Evolutionary conservation across 163 green algal species (phyloP).

Genomic region (Coccomyxa subellipsoidea): DNA sequence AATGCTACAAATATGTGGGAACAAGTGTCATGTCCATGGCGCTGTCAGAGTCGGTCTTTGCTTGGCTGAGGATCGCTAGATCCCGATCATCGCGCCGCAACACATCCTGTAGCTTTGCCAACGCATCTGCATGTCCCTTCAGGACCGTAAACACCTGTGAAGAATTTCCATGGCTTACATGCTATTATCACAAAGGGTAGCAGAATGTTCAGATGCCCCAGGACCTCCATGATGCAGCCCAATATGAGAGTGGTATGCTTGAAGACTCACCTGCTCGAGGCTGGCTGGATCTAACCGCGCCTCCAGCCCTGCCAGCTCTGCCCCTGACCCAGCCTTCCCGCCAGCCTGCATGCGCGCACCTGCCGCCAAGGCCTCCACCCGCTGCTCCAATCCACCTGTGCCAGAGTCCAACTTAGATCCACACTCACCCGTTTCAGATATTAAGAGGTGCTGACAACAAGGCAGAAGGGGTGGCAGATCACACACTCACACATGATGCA

Average conservation of each 20-base stretch:
- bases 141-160: slow-evolving; percentile 27
- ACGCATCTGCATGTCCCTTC: slow-evolving; percentile 22
- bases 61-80: slow-evolving; percentile 32
- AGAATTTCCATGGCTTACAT: not conserved
- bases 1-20: not conserved
- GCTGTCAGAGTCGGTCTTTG: not conserved
- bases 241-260: not conserved
- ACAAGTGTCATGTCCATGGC: not conserved
- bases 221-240: no score
- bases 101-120: slow-evolving; percentile 35
- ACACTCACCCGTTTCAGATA: no score
- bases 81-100: slow-evolving; percentile 44
- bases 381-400: slow-evolving; percentile 29
- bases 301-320: slow-evolving; percentile 1
- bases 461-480: no score
- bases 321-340: not conserved
- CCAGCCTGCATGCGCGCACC: slow-evolving; percentile 36
- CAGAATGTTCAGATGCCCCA: no score
- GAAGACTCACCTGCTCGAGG: not conserved
- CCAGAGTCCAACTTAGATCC: not conserved
- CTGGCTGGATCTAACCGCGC: slow-evolving; percentile 3
- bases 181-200: not conserved
- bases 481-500: no score
- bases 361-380: slow-evolving; percentile 44
- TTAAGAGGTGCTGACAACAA: no score